phyloP scores from a whole-genome alignment of 2,329 filamentous ascomycete genomes.

The Rasamsonia emersonii region DNA sequence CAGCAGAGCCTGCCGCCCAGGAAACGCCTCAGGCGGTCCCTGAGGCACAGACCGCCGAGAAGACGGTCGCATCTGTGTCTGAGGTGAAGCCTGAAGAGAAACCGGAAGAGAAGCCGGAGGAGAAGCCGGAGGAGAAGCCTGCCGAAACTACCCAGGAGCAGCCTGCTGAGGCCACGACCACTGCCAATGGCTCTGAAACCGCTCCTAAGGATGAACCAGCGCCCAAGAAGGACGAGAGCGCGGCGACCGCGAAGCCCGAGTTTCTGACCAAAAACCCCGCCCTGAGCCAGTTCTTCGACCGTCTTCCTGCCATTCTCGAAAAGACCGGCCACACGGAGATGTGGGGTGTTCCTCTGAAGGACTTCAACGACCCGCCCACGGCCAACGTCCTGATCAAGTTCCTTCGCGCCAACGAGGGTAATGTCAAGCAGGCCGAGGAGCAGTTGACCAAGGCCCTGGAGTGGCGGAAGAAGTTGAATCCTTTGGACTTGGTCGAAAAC shows the following conservation, averaged over 20 bases:
- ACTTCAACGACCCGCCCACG: constrained; percentile 56
- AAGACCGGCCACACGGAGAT: constrained; percentile 63
- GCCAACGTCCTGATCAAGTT: constrained; percentile 88
- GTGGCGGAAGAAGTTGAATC: constrained; percentile 73
- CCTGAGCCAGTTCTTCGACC: constrained; percentile 49
- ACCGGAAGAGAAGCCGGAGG: not conserved
- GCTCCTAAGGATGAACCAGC: constrained; percentile 7
- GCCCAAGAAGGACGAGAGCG: constrained; percentile 8
- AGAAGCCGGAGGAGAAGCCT: constrained; percentile 4
- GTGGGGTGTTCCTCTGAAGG: constrained; percentile 68
- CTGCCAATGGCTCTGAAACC: constrained; percentile 4
- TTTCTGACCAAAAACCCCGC: constrained; percentile 31
- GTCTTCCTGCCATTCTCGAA: constrained; percentile 50
- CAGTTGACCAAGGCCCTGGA: constrained; percentile 72
- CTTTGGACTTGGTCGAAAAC: constrained; percentile 55
- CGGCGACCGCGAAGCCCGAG: constrained; percentile 18
- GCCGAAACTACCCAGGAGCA: constrained; percentile 6
- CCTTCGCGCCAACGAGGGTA: constrained; percentile 76
- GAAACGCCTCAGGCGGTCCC: constrained; percentile 1
- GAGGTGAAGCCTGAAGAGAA: constrained; percentile 11
- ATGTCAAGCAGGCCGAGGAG: constrained; percentile 62
- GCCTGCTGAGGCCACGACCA: constrained; percentile 6
- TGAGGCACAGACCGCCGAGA: constrained; percentile 4
- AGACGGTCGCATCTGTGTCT: constrained; percentile 1
- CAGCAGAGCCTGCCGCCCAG: constrained; percentile 1